Evolutionary conservation across 2,329 filamentous ascomycete genomes (phyloP), one percentile per base, ranked within the genome.

Genomic region (Madurella fahalii): DNA sequence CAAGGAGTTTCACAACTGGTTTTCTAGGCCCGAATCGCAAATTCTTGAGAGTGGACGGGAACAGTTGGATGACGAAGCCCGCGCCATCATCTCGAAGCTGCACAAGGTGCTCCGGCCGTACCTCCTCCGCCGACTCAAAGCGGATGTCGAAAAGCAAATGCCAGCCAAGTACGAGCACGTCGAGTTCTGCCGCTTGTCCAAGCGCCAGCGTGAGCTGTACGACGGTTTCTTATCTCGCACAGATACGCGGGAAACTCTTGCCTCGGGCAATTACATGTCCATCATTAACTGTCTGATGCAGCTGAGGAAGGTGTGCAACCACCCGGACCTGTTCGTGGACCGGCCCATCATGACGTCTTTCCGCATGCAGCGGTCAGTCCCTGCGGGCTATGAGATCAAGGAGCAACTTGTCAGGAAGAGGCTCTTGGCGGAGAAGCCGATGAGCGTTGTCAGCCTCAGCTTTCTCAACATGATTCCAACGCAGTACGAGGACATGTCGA

Each of bases 261-360:
- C 90, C 2, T 95, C 90, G 1, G 94, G 94, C 30, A 99, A 97
- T 65, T 96, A 96, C 69, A 83, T 99, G 60, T 96, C 91, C 16
- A 96, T 99, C 68, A 97, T 97, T 72, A 96, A 96, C 69, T 97
- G 95, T 70, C 75, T 99, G 49, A 96, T 99, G 91, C 94, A 96
- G 68, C 78, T 99, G 50, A 85, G 94, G 47, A 96, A 97, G 69
- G 95, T 99, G 49, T 99, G 94, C 78, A 99, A 99, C 63, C 94
- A 99, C 67, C 95, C 94, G 0, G 94, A 99, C 71, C 79, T 99
- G 9, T 99, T 99, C 65, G 89, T 97, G 63, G 95, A 95, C 56
- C 84, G 94, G 15, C 92, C 91, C 1, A 97, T 99, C 65, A 94
- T 95, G 72, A 99, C 93, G 0, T 97, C 94, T 1, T 95, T 96